Evolutionary conservation across 2,329 filamentous ascomycete species (phyloP).

Genomic region (Trichoderma arundinaceum): DNA sequence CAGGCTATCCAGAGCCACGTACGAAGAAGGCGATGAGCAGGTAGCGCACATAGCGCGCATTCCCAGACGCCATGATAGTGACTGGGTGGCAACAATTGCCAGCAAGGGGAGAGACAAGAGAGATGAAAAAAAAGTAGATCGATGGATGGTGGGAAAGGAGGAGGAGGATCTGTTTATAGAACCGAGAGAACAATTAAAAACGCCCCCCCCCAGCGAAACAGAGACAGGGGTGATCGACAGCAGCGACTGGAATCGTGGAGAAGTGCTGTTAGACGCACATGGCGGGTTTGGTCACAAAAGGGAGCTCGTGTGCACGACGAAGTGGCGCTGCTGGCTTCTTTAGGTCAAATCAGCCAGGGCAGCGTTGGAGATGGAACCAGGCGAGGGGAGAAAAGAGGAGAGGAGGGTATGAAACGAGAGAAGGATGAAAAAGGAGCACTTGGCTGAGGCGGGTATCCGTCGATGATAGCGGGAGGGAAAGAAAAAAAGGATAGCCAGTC

Average conservation of each 20-base stretch:
- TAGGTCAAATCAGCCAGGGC: slow-evolving; percentile 4
- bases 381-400: not conserved
- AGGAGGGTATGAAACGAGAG: slow-evolving; percentile 10
- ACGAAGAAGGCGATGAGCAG: slow-evolving; percentile 86
- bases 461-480: slow-evolving; percentile 3
- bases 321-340: not conserved
- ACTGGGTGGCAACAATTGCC: slow-evolving; percentile 32
- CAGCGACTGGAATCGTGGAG: slow-evolving; percentile 24
- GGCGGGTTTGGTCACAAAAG: slow-evolving; percentile 3
- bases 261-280: slow-evolving; percentile 26
- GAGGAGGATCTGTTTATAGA: not conserved
- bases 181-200: not conserved
- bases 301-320: not conserved
- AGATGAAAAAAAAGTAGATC: not conserved
- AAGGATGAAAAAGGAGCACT: slow-evolving; percentile 15
- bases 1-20: slow-evolving; percentile 47
- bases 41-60: slow-evolving; percentile 75
- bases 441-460: slow-evolving; percentile 16
- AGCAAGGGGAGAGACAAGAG: not conserved
- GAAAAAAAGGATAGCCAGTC: not conserved
- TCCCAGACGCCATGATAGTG: slow-evolving; percentile 69
- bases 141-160: slow-evolving; percentile 7
- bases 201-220: not conserved
- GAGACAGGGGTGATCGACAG: not conserved
- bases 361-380: not conserved